Evolutionary conservation across 306 rosid species (phyloP), one percentile per base, ranked within the genome.

Genomic region (Heteromeles arbutifolia): DNA sequence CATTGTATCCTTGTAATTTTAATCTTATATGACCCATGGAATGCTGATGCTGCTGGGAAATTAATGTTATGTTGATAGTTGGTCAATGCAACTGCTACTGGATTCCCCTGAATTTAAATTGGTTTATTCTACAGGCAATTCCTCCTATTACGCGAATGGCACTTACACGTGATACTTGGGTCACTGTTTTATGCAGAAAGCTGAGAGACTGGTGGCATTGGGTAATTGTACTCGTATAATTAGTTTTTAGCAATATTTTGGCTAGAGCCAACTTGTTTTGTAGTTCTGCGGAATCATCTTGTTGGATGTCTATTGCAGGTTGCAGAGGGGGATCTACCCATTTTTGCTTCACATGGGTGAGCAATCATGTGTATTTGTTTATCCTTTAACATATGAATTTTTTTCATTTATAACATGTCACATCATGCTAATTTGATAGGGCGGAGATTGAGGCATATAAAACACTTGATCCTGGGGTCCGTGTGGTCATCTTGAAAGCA

Each of bases 181-280:
- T 96, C 84, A 96, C 99, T 0, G 94, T 92, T 64, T 87, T 96
- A 77, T 96, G 99, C 88, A 84, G 99, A 84, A 96, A 96, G 90
- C 85, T 96, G 87, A 91, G 97, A 85, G 99, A 92, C 74, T 96
- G 99, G 99, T 96, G 99, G 99, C 96, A 88, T 80, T 96, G 99
- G 99, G 99, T 96, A 92, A 84, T n/a, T 74, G 57, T 31, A 69
- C 70, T 57, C 63, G 52, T 74, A 68, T 74, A 71, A 72, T 73
- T 74, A 32, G 66, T 77, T 76, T 73, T 83, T 80, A 67, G 64
- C 71, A 59, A 12, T 76, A 73, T 57, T 65, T 28, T 77, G 43
- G 50, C 61, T 53, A 19, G 44, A 29, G 43, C 28, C 37, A 37
- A 61, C 29, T 74, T 61, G 28, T 25, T 74, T 72, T 70, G 70